These are phyloP conservation scores for Croton laevigatus DNA, from an alignment of 441 rosid genomes.

Conservation along the genomic window DNA sequence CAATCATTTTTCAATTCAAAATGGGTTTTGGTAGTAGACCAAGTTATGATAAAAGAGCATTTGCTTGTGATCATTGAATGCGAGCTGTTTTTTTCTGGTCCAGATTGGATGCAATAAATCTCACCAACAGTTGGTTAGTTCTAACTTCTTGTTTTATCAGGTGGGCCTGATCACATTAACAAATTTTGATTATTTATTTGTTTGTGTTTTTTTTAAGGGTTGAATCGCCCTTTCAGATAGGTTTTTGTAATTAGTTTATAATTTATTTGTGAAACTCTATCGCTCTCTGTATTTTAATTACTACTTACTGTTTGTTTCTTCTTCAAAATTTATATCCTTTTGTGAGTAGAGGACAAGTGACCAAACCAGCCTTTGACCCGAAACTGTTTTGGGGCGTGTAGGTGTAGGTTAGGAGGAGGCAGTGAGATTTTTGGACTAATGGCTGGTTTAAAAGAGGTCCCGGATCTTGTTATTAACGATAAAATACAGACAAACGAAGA, in stretches of 20 bases:
- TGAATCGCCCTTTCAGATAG: background rate
- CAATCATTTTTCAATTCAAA: background rate
- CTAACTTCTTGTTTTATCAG: background rate
- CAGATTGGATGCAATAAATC: background rate
- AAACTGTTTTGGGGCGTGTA: conserved; percentile 25
- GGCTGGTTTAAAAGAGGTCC: conserved; percentile 53
- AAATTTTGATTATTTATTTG: background rate
- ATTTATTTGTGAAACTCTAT: too few species aligned
- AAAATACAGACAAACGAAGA: conserved; percentile 10
- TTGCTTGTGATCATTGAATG: conserved; percentile 18
- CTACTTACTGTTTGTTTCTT: background rate
- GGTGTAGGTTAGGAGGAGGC: conserved; percentile 27
- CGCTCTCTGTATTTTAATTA: background rate
- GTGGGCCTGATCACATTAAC: conserved; percentile 13
- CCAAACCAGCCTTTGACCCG: conserved; percentile 24
- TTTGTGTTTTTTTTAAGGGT: background rate
- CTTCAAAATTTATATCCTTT: conserved; percentile 5
- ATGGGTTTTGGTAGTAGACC: background rate
- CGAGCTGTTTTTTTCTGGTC: conserved; percentile 8
- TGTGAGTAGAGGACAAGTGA: conserved; percentile 25
- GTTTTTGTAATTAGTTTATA: background rate
- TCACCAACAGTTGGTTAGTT: background rate
- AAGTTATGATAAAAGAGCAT: background rate
- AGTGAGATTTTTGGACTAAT: conserved; percentile 38
- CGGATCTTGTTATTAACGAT: conserved; percentile 46